phyloP scores from a whole-genome alignment of 305 asterid species.

The Andrographis paniculata region DNA sequence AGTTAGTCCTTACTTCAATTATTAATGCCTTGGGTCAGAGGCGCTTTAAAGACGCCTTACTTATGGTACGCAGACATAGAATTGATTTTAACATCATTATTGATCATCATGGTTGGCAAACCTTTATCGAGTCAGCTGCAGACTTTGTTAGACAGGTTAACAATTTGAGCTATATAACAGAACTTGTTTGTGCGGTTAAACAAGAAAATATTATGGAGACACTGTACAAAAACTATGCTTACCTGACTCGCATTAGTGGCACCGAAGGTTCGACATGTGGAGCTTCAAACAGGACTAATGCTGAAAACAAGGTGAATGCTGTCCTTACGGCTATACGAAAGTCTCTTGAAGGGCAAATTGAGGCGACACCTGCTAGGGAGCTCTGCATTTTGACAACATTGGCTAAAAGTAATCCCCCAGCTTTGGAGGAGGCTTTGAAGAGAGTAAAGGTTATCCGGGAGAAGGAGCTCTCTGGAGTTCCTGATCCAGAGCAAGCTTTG shows the following conservation, averaged over 20 bases:
- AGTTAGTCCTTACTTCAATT: slow-evolving; percentile 71
- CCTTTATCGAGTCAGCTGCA: slow-evolving; percentile 55
- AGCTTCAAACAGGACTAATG: slow-evolving; percentile 29
- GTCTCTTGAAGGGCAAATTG: slow-evolving; percentile 74
- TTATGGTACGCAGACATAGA: slow-evolving; percentile 84
- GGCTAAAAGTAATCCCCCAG: slow-evolving; percentile 76
- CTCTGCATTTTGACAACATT: slow-evolving; percentile 93
- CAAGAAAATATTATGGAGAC: slow-evolving; percentile 70
- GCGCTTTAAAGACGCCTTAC: slow-evolving; percentile 76
- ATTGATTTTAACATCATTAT: slow-evolving; percentile 86
- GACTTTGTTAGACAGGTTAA: slow-evolving; percentile 78
- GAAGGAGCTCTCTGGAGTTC: slow-evolving; percentile 61
- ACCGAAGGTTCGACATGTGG: slow-evolving; percentile 21
- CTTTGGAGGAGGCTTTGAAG: slow-evolving; percentile 80
- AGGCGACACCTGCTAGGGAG: slow-evolving; percentile 71
- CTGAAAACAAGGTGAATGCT: slow-evolving; percentile 44
- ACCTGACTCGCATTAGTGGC: slow-evolving; percentile 29
- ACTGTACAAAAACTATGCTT: slow-evolving; percentile 47
- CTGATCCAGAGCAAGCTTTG: slow-evolving; percentile 32
- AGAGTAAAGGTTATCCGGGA: slow-evolving; percentile 74
- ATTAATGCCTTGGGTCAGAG: slow-evolving; percentile 58
- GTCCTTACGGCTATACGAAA: slow-evolving; percentile 54
- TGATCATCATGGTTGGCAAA: slow-evolving; percentile 83
- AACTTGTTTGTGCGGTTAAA: slow-evolving; percentile 77
- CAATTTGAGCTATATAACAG: slow-evolving; percentile 72